Evolutionary conservation across 2,329 filamentous ascomycete species (phyloP), one percentile per base, ranked within the genome.

Genomic region (Tolypocladium tropicale): DNA sequence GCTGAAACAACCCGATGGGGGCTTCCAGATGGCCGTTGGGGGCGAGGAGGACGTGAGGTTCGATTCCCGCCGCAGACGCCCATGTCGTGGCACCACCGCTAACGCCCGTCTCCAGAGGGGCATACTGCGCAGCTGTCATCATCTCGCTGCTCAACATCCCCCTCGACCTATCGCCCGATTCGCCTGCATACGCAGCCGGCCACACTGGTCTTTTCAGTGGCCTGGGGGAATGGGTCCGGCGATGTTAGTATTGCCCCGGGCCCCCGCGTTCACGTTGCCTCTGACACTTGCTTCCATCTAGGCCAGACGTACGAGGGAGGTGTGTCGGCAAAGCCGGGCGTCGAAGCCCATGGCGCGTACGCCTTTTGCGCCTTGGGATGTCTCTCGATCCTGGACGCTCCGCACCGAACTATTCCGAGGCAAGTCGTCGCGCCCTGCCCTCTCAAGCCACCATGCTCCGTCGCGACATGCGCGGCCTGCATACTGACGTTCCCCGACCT

Each of bases 261-360:
- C 37, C 41, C 58, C n/a, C 9, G 39, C 32, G 46, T 53, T 37
- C 52, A 39, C 53, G 59, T 53, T 25, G 50, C 55, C 37, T 53
- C 55, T 48, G 60, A 57, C 60, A 57, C 58, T 59, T 59, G 57
- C 41, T n/a, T 9, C 21, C 25, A 56, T 59, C 55, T 41, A 90
- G 88, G 89, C 69, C 93, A 97, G 79, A 95, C 90, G 12, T 96
- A 88, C 71, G 94, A 99, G 75, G 94, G 94, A 61, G 94, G 94
- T 52, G 91, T 99, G 63, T 92, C 89, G 61, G 88, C 84, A 56
- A 86, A 87, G 60, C 94, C 92, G 54, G 87, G 86, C 58, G 85
- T 88, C 60, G 94, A 99, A 78, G 94, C 93, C 55, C 94, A 99
- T 73, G 94, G 94, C 59, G 94, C 90, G 61, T 99, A 97, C 74